A percentile compares a stretch with the other conserved stretches of the same genome.
Conservation (phyloP, 805 yeast genomes). For the Ogataea siamensis region DNA sequence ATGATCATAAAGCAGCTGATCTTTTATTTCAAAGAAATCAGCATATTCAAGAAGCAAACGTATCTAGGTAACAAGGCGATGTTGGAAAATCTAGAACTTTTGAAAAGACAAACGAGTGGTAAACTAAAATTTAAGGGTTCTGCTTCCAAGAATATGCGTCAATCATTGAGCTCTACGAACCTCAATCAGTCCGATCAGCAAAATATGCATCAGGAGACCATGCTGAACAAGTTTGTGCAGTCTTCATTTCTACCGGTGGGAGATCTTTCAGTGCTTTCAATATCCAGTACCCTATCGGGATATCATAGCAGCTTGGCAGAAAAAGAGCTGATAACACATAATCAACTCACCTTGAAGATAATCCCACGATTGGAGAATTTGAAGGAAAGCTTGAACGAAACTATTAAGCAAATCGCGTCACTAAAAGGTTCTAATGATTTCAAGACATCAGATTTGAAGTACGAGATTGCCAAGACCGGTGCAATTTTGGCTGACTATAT, state of each 20-base stretch:
- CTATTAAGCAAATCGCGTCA: constrained; percentile 53
- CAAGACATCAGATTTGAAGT: constrained; percentile 52
- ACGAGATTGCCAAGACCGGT: constrained; percentile 64
- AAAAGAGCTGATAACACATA: constrained; percentile 49
- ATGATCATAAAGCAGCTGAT: constrained; percentile 52
- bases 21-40: constrained; percentile 48
- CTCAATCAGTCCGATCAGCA: constrained; percentile 23
- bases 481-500: constrained; percentile 48
- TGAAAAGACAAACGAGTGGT: constrained; percentile 32
- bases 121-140: constrained; percentile 26
- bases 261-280: constrained; percentile 38
- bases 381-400: constrained; percentile 50
- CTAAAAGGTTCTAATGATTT: constrained; percentile 53
- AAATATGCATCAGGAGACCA: constrained; percentile 14
- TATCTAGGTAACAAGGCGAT: constrained; percentile 46
- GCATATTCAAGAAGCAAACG: constrained; percentile 49
- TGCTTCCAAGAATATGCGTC: constrained; percentile 24
- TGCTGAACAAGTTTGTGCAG: constrained; percentile 47
- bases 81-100: constrained; percentile 42
- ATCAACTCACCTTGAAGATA: constrained; percentile 46
- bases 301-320: constrained; percentile 36
- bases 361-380: constrained; percentile 57
- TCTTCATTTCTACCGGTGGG: constrained; percentile 40
- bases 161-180: constrained; percentile 22
- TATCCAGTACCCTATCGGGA: constrained; percentile 32